These are phyloP conservation scores for Trametes gibbosa DNA, from an alignment of 768 basidiomycete species.

Conservation along the genomic window DNA sequence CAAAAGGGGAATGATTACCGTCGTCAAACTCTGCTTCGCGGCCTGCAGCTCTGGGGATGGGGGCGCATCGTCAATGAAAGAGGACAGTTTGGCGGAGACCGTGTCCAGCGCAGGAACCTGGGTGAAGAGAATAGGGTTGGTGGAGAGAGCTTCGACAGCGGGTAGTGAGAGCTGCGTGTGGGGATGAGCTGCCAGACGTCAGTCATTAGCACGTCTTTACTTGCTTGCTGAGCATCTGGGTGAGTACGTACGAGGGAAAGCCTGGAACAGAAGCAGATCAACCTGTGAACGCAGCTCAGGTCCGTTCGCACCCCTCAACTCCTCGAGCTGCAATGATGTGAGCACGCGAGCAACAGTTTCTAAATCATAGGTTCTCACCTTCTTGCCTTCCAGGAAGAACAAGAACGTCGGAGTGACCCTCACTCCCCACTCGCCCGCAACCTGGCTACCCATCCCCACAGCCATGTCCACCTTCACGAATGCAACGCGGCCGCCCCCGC, in stretches of 20 bases:
- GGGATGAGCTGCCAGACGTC: constrained; percentile 58
- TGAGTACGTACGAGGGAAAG: constrained; percentile 76
- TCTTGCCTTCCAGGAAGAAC: constrained; percentile 77
- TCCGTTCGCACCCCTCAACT: constrained; percentile 70
- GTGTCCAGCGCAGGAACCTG: constrained; percentile 69
- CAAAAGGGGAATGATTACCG: constrained; percentile 59
- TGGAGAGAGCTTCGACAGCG: constrained; percentile 56
- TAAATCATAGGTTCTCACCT: constrained; percentile 41
- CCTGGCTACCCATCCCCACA: constrained; percentile 56
- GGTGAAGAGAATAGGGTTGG: constrained; percentile 73
- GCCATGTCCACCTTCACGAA: constrained; percentile 86
- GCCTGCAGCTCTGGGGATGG: constrained; percentile 34
- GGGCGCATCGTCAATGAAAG: constrained; percentile 54
- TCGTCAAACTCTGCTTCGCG: constrained; percentile 49
- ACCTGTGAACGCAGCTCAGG: constrained; percentile 71
- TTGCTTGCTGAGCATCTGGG: too few species aligned
- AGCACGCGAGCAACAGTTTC: neutral
- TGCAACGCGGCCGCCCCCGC: constrained; percentile 45
- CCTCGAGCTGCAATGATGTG: constrained; percentile 50
- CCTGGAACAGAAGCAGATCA: constrained; percentile 69
- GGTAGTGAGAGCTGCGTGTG: constrained; percentile 63
- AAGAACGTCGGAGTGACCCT: constrained; percentile 85
- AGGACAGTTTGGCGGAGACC: constrained; percentile 56
- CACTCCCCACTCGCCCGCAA: constrained; percentile 66
- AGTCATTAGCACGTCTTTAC: too few species aligned